Percentiles rank a stretch among this genome's conserved stretches.
Conservation (phyloP, 306 rosid species). For the Quercus alba region DNA sequence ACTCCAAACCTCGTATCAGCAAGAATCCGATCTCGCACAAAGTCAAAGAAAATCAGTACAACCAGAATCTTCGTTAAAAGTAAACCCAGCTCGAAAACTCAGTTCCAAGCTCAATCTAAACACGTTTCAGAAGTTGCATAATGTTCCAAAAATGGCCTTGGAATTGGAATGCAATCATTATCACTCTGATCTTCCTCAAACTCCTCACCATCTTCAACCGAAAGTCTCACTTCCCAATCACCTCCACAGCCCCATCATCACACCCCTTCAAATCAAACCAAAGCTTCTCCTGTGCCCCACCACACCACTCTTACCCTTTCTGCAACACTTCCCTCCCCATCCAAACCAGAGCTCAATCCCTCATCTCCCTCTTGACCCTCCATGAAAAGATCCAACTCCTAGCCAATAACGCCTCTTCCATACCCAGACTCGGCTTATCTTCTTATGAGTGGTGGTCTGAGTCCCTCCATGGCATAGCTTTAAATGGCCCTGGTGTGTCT, state of each 20-base stretch:
- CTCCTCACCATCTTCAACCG: neutral
- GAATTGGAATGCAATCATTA: neutral
- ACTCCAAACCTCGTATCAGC: too few species aligned
- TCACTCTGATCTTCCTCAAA: constrained; percentile 4
- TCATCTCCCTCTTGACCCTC: constrained; percentile 64
- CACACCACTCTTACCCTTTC: constrained; percentile 44
- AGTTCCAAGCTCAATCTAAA: too few species aligned
- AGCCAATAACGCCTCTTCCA: constrained; percentile 55
- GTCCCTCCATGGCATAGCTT: constrained; percentile 75
- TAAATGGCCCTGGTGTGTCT: constrained; percentile 85
- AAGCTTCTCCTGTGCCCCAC: constrained; percentile 54
- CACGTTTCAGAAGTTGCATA: neutral
- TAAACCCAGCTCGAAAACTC: too few species aligned
- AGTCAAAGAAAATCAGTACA: too few species aligned
- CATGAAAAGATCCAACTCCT: constrained; percentile 62
- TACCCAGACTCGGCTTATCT: constrained; percentile 69
- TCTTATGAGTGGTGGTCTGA: constrained; percentile 90
- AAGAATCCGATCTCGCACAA: too few species aligned
- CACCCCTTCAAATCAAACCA: neutral
- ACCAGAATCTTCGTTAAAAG: too few species aligned
- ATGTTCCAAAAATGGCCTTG: neutral
- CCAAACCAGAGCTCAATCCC: constrained; percentile 43
- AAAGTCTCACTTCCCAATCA: constrained; percentile 1
- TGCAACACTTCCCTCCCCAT: constrained; percentile 66
- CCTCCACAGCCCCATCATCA: neutral